Evolutionary conservation across 441 rosid genomes (phyloP).

Genomic region (Pelargonium fulgidum): DNA sequence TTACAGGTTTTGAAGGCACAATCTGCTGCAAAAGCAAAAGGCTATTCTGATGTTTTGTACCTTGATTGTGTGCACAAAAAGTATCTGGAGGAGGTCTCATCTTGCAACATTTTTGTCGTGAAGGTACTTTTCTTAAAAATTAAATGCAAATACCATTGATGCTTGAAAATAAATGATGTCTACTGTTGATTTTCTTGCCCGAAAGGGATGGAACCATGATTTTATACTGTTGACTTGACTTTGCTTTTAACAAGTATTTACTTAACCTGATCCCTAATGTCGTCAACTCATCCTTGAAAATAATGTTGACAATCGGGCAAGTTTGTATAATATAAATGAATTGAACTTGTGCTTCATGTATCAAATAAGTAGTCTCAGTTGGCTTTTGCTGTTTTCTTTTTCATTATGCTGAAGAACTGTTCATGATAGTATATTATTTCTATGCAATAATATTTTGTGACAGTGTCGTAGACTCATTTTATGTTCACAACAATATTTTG

Average conservation of each 20-base stretch:
- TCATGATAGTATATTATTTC: background rate
- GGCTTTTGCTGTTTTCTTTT: background rate
- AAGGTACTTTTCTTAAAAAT: slow-evolving; percentile 49
- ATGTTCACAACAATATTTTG: background rate
- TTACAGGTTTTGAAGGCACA: slow-evolving; percentile 84
- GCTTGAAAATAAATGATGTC: background rate
- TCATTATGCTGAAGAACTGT: background rate
- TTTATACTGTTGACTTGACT: background rate
- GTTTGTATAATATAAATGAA: background rate
- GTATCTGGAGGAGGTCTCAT: slow-evolving; percentile 86
- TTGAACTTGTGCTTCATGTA: background rate
- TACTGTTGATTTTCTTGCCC: background rate
- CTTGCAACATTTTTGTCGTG: slow-evolving; percentile 89
- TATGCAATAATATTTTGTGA: background rate
- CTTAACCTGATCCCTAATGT: background rate
- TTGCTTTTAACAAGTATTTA: background rate
- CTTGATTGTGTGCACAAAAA: slow-evolving; percentile 79
- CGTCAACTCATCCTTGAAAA: background rate
- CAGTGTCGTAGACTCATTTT: background rate
- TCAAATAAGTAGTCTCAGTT: background rate
- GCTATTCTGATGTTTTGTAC: slow-evolving; percentile 88
- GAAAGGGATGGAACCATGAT: background rate
- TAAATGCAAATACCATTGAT: background rate
- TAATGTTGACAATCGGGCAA: too few species aligned
- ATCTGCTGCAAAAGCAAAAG: slow-evolving; percentile 79